Percentiles rank a stretch among this genome's conserved stretches.
Evolutionary conservation across 2,329 filamentous ascomycete species (phyloP).

Genomic region (Pyrenochaeta sp.): DNA sequence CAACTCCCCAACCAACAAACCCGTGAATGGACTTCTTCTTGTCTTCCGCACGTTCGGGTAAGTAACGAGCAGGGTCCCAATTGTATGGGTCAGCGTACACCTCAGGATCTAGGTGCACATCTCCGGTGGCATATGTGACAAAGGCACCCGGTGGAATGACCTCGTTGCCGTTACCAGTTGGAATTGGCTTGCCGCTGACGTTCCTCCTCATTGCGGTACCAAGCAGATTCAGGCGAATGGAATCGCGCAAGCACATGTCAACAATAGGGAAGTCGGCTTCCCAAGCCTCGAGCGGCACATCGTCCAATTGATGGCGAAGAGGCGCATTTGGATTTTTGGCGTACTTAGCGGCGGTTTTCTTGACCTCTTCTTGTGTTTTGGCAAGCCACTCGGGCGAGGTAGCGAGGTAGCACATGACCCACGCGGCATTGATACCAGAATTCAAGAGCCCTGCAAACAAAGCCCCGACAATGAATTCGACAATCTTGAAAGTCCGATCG

Average conservation of each 20-base stretch:
- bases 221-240: conserved; percentile 59
- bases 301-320: conserved; percentile 49
- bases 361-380: conserved; percentile 57
- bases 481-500: conserved; percentile 53
- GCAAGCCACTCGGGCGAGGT: conserved; percentile 54
- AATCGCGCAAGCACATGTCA: conserved; percentile 61
- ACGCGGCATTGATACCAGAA: conserved; percentile 63
- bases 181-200: conserved; percentile 53
- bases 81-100: conserved; percentile 58
- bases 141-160: conserved; percentile 60
- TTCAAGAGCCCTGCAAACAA: conserved; percentile 67
- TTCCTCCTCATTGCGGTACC: conserved; percentile 63
- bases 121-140: conserved; percentile 55
- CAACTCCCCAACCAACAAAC: conserved; percentile 49
- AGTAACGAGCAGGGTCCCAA: conserved; percentile 61
- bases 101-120: conserved; percentile 58
- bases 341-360: conserved; percentile 54
- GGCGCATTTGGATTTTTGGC: conserved; percentile 44
- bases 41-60: conserved; percentile 58
- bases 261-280: conserved; percentile 62
- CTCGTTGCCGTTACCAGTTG: conserved; percentile 54
- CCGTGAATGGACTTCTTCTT: conserved; percentile 46
- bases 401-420: conserved; percentile 50
- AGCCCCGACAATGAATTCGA: conserved; percentile 60
- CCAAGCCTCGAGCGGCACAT: conserved; percentile 62